Evolutionary conservation across 306 rosid genomes (phyloP).

Genomic region (Trifolium pratense): DNA sequence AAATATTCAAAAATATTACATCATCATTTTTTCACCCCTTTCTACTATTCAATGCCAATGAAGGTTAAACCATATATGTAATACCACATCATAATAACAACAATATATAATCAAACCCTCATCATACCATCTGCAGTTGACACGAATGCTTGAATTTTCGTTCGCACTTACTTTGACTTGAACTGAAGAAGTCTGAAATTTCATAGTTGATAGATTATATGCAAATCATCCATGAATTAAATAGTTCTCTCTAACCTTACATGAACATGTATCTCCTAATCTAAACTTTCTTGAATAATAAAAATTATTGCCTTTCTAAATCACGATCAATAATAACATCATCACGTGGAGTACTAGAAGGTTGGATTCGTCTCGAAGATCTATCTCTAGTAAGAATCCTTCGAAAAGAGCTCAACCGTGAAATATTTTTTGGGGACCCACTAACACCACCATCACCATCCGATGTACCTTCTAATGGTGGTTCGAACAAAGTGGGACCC

Average conservation of each 20-base stretch:
- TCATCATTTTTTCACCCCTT: background rate
- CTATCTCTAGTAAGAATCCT: constrained; percentile 61
- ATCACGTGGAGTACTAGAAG: constrained; percentile 32
- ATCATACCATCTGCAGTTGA: background rate
- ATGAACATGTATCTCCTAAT: background rate
- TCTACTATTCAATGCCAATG: background rate
- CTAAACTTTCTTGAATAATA: background rate
- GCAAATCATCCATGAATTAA: background rate
- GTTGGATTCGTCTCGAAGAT: constrained; percentile 53
- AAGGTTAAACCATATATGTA: background rate
- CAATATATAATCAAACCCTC: background rate
- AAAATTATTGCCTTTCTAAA: constrained; percentile 58
- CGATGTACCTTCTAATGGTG: constrained; percentile 46
- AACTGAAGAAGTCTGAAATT: background rate
- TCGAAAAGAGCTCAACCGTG: constrained; percentile 57
- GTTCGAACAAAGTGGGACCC: constrained; percentile 44
- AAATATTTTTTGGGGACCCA: constrained; percentile 41
- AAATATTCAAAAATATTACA: background rate
- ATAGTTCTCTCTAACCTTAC: too few species aligned
- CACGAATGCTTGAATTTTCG: background rate
- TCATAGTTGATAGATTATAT: background rate
- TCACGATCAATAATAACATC: constrained; percentile 45
- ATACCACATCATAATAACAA: background rate
- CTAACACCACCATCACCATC: constrained; percentile 5
- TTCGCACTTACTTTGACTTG: background rate